These are phyloP conservation scores for Malassezia restricta DNA, from an alignment of 1,284 basidiomycete genomes.

Conservation along the genomic window DNA sequence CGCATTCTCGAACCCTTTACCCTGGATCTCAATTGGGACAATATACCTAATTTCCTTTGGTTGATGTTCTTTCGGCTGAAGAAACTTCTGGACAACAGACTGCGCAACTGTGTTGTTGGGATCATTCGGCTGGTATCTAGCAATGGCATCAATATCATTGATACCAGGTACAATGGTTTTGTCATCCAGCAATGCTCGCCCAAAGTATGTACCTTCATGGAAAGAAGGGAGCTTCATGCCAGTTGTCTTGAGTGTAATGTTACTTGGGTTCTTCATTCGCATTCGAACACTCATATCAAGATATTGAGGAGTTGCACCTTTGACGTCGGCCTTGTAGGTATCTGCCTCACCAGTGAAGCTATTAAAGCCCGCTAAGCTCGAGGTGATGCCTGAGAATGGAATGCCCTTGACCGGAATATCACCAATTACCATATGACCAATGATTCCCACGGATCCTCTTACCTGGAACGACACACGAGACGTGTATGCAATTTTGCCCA, in stretches of 20 bases:
- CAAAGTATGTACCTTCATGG: constrained; percentile 51
- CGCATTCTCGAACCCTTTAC: constrained; percentile 12
- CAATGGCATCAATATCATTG: constrained; percentile 52
- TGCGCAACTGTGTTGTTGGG: constrained; percentile 59
- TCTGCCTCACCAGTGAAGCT: constrained; percentile 29
- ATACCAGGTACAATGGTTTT: constrained; percentile 53
- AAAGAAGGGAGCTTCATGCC: constrained; percentile 54
- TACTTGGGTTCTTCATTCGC: constrained; percentile 23
- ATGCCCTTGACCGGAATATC: constrained; percentile 59
- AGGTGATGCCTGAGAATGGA: constrained; percentile 55
- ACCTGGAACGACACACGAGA: constrained; percentile 51
- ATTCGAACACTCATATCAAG: background rate
- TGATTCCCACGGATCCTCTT: constrained; percentile 55
- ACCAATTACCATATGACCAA: constrained; percentile 58
- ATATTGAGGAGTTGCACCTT: background rate
- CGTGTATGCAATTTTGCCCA: constrained; percentile 55
- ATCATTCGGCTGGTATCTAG: constrained; percentile 55
- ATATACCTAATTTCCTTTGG: background rate
- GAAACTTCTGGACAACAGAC: constrained; percentile 36
- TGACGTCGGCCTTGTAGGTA: constrained; percentile 46
- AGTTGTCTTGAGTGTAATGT: constrained; percentile 56
- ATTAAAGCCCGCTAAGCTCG: constrained; percentile 50
- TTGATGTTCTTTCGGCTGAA: constrained; percentile 32
- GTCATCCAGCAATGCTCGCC: constrained; percentile 46
- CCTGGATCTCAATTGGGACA: constrained; percentile 9